Evolutionary conservation across 345 rosid species (phyloP).

Genomic region (Linum trigynum): DNA sequence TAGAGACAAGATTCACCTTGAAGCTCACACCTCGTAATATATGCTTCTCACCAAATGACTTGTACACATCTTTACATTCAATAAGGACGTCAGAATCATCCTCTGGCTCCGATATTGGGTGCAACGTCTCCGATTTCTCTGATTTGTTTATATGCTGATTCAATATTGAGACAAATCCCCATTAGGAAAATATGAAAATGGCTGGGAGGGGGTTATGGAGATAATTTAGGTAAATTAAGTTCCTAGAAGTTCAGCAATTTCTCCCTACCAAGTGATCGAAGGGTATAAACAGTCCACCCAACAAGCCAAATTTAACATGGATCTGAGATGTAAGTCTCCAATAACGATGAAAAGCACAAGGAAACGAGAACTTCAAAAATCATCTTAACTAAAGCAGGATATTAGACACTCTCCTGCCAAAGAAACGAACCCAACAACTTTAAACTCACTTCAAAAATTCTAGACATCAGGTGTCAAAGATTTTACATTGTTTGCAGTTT

Average conservation of each 20-base stretch:
- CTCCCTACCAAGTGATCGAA: not conserved
- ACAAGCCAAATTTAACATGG: not conserved
- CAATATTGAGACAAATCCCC: not conserved
- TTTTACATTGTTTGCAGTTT: not conserved
- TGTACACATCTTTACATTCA: slow-evolving; percentile 81
- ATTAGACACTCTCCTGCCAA: not conserved
- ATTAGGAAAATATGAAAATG: no score
- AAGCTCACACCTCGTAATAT: slow-evolving; percentile 91
- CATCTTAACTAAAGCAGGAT: not conserved
- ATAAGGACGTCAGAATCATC: slow-evolving; percentile 68
- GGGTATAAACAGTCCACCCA: not conserved
- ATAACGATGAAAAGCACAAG: not conserved
- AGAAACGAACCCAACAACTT: not conserved
- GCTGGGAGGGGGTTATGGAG: not conserved
- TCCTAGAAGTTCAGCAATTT: not conserved
- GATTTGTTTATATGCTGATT: slow-evolving; percentile 12
- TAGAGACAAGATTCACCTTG: slow-evolving; percentile 45
- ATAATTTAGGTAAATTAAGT: not conserved
- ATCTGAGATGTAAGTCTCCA: not conserved
- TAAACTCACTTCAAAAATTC: not conserved
- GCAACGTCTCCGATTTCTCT: slow-evolving; percentile 18
- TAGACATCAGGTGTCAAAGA: not conserved
- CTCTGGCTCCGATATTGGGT: slow-evolving; percentile 24
- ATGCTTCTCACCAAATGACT: slow-evolving; percentile 92
- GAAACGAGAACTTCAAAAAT: not conserved